Percentiles rank a stretch among this genome's conserved stretches.
phyloP scores from a whole-genome alignment of 1,139 yeast genomes.

The Taphrina sp. region DNA sequence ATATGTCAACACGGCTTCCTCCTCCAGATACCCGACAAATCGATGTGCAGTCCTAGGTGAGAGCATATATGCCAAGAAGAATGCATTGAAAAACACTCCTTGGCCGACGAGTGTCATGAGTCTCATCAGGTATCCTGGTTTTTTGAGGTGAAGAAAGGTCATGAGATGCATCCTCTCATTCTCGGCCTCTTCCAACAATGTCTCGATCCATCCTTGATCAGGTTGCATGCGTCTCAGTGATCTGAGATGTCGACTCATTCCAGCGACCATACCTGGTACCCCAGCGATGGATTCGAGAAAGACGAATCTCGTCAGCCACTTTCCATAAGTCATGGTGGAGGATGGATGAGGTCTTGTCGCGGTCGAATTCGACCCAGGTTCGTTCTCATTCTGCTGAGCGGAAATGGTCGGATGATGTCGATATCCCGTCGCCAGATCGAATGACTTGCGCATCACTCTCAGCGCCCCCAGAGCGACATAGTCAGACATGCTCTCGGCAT shows the following conservation, averaged over 20 bases:
- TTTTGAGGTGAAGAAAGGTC: conserved; percentile 64
- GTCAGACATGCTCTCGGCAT: conserved; percentile 54
- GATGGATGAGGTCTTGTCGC: conserved; percentile 47
- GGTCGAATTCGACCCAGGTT: conserved; percentile 47
- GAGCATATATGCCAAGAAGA: conserved; percentile 60
- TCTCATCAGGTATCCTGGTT: conserved; percentile 63
- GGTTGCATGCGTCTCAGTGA: conserved; percentile 60
- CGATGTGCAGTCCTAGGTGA: conserved; percentile 69
- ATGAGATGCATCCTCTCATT: conserved; percentile 76
- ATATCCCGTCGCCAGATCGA: conserved; percentile 68
- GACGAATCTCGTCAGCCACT: conserved; percentile 68
- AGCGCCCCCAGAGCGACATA: conserved; percentile 54
- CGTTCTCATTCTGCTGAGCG: not conserved
- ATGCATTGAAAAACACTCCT: conserved; percentile 67
- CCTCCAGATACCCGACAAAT: conserved; percentile 76
- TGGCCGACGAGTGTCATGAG: conserved; percentile 62
- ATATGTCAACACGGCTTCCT: conserved; percentile 73
- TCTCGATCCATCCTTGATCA: conserved; percentile 76
- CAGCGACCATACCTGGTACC: conserved; percentile 77
- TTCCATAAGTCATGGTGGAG: conserved; percentile 64
- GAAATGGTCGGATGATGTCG: conserved; percentile 44
- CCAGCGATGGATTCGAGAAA: conserved; percentile 75
- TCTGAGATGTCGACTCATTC: conserved; percentile 64
- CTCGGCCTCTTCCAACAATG: conserved; percentile 71
- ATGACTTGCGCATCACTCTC: conserved; percentile 50